A percentile compares a stretch with the other conserved stretches of the same genome.
Conservation (phyloP, 2,329 filamentous ascomycete genomes). For the Monosporascus sp. region DNA sequence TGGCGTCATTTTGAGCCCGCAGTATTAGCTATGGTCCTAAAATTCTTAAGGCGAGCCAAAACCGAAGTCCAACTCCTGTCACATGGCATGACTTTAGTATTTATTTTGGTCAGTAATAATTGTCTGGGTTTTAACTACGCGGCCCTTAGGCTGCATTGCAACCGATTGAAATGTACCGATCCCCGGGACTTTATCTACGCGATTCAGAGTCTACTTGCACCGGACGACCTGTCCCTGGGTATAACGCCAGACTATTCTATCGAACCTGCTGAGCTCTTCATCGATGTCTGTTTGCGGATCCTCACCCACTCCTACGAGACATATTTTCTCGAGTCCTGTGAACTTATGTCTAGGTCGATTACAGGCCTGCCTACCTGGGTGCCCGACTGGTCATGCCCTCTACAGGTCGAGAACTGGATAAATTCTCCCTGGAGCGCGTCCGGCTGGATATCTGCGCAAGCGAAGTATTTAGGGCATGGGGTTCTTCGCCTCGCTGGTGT, state of each 20-base stretch:
- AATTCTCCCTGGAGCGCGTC: background rate
- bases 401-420: rapidly evolving
- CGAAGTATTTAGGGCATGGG: background rate
- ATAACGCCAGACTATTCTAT: background rate
- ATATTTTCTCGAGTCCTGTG: background rate
- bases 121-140: background rate
- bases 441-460: background rate
- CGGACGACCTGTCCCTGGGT: no score
- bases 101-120: rapidly evolving
- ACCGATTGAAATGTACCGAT: background rate
- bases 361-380: background rate
- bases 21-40: background rate
- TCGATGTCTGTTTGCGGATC: background rate
- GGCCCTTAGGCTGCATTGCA: background rate
- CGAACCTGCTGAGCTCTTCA: background rate
- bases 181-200: background rate
- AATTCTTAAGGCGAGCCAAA: rapidly evolving
- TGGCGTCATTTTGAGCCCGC: background rate
- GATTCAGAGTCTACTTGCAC: background rate
- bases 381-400: background rate
- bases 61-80: no score
- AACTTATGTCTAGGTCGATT: background rate
- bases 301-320: no score
- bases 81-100: background rate
- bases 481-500: background rate